Conservation (phyloP, 2,329 filamentous ascomycete species). For the Pseudocercospora pini-densiflorae region DNA sequence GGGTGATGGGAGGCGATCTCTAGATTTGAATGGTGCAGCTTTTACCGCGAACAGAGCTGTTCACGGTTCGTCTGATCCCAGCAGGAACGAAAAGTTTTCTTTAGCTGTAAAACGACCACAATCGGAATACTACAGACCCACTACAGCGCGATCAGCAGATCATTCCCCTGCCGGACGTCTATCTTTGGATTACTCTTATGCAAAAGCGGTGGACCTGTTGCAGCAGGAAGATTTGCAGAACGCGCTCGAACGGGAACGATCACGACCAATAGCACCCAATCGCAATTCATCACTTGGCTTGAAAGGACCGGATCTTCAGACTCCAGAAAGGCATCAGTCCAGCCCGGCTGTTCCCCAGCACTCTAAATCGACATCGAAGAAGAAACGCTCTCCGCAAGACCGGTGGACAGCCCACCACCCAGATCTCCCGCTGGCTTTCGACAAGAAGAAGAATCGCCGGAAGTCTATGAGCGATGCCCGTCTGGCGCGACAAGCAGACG, state of each 20-base stretch:
- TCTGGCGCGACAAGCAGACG: constrained; percentile 45
- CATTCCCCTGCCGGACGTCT: constrained; percentile 27
- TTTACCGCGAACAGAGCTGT: constrained; percentile 6
- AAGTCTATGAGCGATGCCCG: constrained; percentile 42
- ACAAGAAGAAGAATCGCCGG: constrained; percentile 33
- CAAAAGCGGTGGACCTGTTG: constrained; percentile 34
- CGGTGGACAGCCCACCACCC: constrained; percentile 34
- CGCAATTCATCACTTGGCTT: constrained; percentile 17
- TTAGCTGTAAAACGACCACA: constrained; percentile 23
- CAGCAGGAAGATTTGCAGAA: constrained; percentile 23
- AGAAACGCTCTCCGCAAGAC: constrained; percentile 23
- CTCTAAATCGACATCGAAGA: constrained; percentile 18
- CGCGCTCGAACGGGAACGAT: constrained; percentile 14
- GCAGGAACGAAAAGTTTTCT: constrained; percentile 17
- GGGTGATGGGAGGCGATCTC: constrained; percentile 16
- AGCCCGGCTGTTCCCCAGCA: neutral
- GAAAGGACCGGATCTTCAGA: constrained; percentile 18
- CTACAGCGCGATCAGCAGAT: constrained; percentile 29
- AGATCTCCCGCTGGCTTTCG: constrained; percentile 34
- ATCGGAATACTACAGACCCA: constrained; percentile 25
- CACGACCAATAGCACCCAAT: constrained; percentile 22
- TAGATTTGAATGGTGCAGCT: constrained; percentile 13
- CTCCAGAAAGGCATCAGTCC: constrained; percentile 14
- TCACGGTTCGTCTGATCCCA: constrained; percentile 16
- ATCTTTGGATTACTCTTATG: constrained; percentile 39